Percentiles rank a stretch among this genome's conserved stretches.
Evolutionary conservation across 345 rosid species (phyloP).

Genomic region (Luvunga scandens): DNA sequence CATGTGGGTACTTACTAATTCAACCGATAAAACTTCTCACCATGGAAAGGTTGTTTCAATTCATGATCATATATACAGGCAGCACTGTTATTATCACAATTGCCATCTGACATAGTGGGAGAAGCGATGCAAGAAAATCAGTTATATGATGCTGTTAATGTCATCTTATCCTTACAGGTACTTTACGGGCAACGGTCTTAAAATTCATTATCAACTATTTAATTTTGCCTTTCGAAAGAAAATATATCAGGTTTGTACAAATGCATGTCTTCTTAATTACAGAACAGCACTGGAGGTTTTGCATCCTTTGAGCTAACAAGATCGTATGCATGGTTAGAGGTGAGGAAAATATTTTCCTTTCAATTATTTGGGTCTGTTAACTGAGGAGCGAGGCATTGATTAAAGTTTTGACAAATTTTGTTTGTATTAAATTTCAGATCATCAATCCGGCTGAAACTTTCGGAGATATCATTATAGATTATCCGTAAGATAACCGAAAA

Average conservation of each 20-base stretch:
- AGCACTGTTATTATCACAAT: constrained; percentile 42
- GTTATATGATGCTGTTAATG: constrained; percentile 51
- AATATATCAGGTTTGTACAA: too few species aligned
- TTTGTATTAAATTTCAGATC: constrained; percentile 31
- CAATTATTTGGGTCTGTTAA: neutral
- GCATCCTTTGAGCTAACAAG: constrained; percentile 77
- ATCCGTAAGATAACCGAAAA: constrained; percentile 45
- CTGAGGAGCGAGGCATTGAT: neutral
- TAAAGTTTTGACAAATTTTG: neutral
- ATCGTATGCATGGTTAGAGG: constrained; percentile 73
- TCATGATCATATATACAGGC: constrained; percentile 33
- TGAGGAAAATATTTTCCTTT: neutral
- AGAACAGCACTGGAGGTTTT: constrained; percentile 72
- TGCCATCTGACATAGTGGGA: constrained; percentile 44
- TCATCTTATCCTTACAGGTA: constrained; percentile 65
- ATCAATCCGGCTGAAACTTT: constrained; percentile 67
- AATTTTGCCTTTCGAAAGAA: too few species aligned
- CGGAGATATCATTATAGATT: constrained; percentile 66
- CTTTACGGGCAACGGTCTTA: too few species aligned
- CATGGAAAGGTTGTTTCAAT: too few species aligned
- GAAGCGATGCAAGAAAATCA: constrained; percentile 35
- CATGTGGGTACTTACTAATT: too few species aligned
- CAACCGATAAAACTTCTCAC: too few species aligned
- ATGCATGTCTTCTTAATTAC: neutral
- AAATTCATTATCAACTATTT: too few species aligned